Base-by-base conservation (phyloP, 169 alveolate genomes). In the Plasmodium gonderi region DNA sequence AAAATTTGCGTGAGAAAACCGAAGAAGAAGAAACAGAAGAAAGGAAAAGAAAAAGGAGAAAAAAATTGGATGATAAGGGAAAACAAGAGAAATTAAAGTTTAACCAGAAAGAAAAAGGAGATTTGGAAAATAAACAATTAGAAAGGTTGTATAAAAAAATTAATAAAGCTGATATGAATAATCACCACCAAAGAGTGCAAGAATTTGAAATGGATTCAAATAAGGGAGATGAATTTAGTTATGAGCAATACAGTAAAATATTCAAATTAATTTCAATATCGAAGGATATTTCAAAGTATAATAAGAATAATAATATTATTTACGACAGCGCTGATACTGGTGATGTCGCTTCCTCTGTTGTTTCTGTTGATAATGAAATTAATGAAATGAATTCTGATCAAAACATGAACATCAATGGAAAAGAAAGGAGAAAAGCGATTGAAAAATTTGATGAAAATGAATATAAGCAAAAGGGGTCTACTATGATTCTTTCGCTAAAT, bases 231-330 rank as follows among this genome's bases (percentile, higher is more conserved):
- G n/a, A n/a, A 23, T 80, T 65, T 3, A 47, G 29, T 1, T 80
- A 4, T n/a, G 1, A 65, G 9, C 91, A 80, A 44, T 51, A 38
- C 69, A 60, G 49, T n/a, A 80, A 80, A 45, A 36, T 80, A 17
- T 26, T 36, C 1, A 80, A 54, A 20, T 20, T 80, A 64, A 38
- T 80, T 38, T 80, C 91, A 12, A 80, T 80, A 12, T 80, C 91
- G 54, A 80, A 60, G 33, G 29, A 54, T 33, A 36, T 80, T 31
- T 65, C 91, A 38, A 80, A 60, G 26, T n/a, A 80, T 64, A 80
- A 80, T 29, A 11, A 20, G 33, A 60, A 7, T 7, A 9, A 14
- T 2, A 36, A 80, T 42, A 36, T 2, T 6, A 60, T 29, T 40
- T 42, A 60, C 8, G 72, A n/a, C n/a, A 36, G n/a, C n/a, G n/a